Conservation (phyloP, 306 rosid species). For the cucumber (Cucumis sativus) region Cucumber_9930_V3 NC_026655.2:22432501-22433000, state of each 20-base stretch:
- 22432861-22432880: constrained; percentile 30
- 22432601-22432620: constrained; percentile 49
- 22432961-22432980: constrained; percentile 31
- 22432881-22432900: constrained; percentile 51
- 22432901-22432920: constrained; percentile 61
- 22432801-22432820: no score
- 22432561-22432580: constrained; percentile 24
- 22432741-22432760: not conserved
- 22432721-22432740: constrained; percentile 29
- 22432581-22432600: constrained; percentile 50
- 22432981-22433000: constrained; percentile 18
- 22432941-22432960: constrained; percentile 32
- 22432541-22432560: constrained; percentile 31
- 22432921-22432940: constrained; percentile 44
- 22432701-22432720: constrained; percentile 35
- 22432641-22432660: constrained; percentile 48
- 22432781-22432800: no score
- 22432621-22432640: constrained; percentile 82
- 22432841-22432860: no score
- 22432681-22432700: constrained; percentile 34
- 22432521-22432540: constrained; percentile 22
- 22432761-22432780: no score
- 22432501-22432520: constrained; percentile 42
- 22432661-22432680: constrained; percentile 23
- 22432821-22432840: no score